Percentiles rank a stretch among this genome's conserved stretches.
Evolutionary conservation across 345 rosid genomes (phyloP).

Genomic region (Citrus trifoliata): DNA sequence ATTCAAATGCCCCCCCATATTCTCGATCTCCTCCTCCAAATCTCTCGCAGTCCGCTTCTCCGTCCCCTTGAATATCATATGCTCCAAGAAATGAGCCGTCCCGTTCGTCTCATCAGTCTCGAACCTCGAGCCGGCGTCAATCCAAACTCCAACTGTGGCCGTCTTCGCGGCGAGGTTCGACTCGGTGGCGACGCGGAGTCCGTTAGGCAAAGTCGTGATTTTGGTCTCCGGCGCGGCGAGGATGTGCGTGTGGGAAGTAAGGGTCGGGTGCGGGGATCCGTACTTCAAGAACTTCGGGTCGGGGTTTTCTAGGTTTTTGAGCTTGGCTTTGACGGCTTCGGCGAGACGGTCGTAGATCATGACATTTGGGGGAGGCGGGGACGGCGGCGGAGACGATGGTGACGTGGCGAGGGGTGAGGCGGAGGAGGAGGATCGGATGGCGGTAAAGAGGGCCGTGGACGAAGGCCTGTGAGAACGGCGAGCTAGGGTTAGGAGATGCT

Average conservation of each 20-base stretch:
- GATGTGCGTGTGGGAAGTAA: conserved; percentile 66
- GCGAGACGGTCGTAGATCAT: conserved; percentile 86
- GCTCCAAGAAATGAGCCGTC: conserved; percentile 94
- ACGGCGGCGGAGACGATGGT: conserved; percentile 22
- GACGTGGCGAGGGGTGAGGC: conserved; percentile 37
- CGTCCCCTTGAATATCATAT: conserved; percentile 96
- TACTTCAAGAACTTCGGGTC: conserved; percentile 87
- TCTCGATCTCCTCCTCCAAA: conserved; percentile 91
- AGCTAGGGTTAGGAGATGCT: conserved; percentile 44
- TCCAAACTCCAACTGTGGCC: conserved; percentile 97
- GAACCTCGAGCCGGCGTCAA: conserved; percentile 92
- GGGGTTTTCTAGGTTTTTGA: conserved; percentile 69
- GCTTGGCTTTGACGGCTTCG: conserved; percentile 51
- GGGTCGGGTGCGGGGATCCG: conserved; percentile 80
- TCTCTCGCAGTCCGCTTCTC: conserved; percentile 53
- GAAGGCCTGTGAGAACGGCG: conserved; percentile 53
- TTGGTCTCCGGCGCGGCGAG: conserved; percentile 87
- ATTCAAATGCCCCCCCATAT: conserved; percentile 94
- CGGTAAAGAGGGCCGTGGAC: conserved; percentile 9
- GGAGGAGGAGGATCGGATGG: conserved; percentile 43
- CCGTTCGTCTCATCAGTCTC: conserved; percentile 90
- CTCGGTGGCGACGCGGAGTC: conserved; percentile 91
- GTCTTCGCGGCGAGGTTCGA: conserved; percentile 70
- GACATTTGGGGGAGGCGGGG: conserved; percentile 58
- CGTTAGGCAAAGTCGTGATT: conserved; percentile 82